A percentile compares a stretch with the other conserved stretches of the same genome.
These are phyloP conservation scores for Syzygium malaccense DNA, from an alignment of 441 rosid species.

Conservation along the genomic window DNA sequence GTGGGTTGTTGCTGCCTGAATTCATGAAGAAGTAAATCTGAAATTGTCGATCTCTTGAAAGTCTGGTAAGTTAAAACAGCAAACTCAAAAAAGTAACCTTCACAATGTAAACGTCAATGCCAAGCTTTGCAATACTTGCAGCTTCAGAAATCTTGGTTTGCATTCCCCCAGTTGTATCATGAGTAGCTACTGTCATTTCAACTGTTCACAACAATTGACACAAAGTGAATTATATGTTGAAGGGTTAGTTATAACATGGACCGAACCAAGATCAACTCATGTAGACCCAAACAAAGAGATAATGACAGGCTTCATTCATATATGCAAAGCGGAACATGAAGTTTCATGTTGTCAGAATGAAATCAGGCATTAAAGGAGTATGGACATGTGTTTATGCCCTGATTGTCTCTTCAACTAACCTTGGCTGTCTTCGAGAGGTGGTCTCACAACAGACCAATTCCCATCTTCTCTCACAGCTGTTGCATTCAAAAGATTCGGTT, in stretches of 20 bases:
- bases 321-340: neutral
- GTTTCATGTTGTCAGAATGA: neutral
- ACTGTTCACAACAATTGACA: conserved; percentile 28
- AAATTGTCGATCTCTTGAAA: neutral
- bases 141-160: conserved; percentile 85
- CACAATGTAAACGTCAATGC: conserved; percentile 86
- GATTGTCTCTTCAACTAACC: conserved; percentile 33
- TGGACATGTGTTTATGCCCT: neutral
- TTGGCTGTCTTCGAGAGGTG: conserved; percentile 31
- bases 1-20: conserved; percentile 59
- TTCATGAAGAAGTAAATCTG: neutral
- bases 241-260: neutral
- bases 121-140: conserved; percentile 81
- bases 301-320: neutral
- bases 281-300: neutral
- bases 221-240: neutral
- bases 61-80: neutral
- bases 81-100: conserved; percentile 35
- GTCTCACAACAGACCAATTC: conserved; percentile 71
- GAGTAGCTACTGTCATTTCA: conserved; percentile 72
- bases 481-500: neutral
- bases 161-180: conserved; percentile 97
- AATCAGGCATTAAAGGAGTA: neutral
- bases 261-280: neutral
- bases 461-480: conserved; percentile 84